Evolutionary conservation across 495 filamentous ascomycete genomes (phyloP), one percentile per base, ranked within the genome.

Genomic region (Oidiodendron maius): DNA sequence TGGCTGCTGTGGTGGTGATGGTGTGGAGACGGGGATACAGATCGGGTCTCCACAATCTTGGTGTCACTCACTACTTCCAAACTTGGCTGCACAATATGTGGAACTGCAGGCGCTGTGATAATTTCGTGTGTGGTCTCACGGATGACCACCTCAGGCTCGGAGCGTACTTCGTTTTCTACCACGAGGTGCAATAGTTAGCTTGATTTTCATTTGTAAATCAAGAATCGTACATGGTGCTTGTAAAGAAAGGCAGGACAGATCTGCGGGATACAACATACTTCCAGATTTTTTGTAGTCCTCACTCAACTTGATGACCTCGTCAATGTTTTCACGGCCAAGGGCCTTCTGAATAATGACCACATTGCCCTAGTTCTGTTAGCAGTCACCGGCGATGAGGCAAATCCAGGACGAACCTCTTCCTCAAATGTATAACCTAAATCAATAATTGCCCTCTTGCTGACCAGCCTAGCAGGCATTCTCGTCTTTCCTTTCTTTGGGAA

Each of bases 401-500:
- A 12, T 20, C 24, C 17, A 44, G 21, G 10, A 62, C 73, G 37
- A 68, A 91, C 87, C 70, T 95, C 89, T 71, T 93, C 86, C 40
- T 86, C 74, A 60, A 81, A 95, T 1, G 89, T 87, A 69, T 94
- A 95, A 9, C 87, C 86, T 20, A 91, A 69, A 39, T 93, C 86
- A 50, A 89, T 79, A 43, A 96, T 76, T 12, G 87, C 90, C 54
- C 78, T 71, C 62, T 83, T 80, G 58, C 84, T 82, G 32, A 90
- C 84, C 47, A 94, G 72, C 34, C 82, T 76, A 30, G 76, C 75
- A 0, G 90, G 90, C 65, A 96, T 87, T 44, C 84, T 75, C 10
- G 90, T 95, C 73, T 89, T 93, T 50, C 90, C 90, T 60, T 84
- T 87, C 64, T 89, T 88, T 15, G 85, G 87, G 53, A 85, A 83